Percentiles rank a stretch among this genome's conserved stretches.
Conservation (phyloP, 176 grass and related monocot genomes). For the Chrysopogon serrulatus region DNA sequence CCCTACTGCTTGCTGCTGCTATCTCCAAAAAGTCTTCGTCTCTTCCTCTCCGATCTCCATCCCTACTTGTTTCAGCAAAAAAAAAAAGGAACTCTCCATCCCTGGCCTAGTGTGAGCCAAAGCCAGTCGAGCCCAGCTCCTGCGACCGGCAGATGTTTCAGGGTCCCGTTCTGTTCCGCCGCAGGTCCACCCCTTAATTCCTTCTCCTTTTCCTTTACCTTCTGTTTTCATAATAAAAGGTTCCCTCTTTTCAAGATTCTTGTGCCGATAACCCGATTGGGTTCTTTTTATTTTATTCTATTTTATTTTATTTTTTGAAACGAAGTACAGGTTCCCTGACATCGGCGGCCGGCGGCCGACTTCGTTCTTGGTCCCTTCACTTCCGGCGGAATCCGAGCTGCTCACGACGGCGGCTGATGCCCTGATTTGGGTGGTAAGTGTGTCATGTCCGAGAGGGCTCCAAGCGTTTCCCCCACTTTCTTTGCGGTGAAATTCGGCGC, state of each 20-base stretch:
- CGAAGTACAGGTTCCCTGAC: not conserved
- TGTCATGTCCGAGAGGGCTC: not conserved
- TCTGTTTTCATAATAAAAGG: not conserved
- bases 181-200: not conserved
- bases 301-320: not conserved
- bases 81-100: not conserved
- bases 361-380: not conserved
- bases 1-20: not conserved
- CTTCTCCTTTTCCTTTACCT: not conserved
- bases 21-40: not conserved
- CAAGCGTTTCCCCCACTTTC: not conserved
- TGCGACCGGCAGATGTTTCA: not conserved
- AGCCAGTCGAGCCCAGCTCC: not conserved
- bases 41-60: not conserved
- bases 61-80: too few species aligned
- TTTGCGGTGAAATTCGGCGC: not conserved
- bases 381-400: not conserved
- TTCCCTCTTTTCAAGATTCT: not conserved
- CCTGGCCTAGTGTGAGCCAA: not conserved
- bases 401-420: not conserved
- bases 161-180: not conserved
- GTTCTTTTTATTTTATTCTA: too few species aligned
- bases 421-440: not conserved
- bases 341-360: not conserved
- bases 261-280: not conserved